Evolutionary conservation across 2,329 filamentous ascomycete genomes (phyloP), one percentile per base, ranked within the genome.

Genomic region (Fulvia fulva): DNA sequence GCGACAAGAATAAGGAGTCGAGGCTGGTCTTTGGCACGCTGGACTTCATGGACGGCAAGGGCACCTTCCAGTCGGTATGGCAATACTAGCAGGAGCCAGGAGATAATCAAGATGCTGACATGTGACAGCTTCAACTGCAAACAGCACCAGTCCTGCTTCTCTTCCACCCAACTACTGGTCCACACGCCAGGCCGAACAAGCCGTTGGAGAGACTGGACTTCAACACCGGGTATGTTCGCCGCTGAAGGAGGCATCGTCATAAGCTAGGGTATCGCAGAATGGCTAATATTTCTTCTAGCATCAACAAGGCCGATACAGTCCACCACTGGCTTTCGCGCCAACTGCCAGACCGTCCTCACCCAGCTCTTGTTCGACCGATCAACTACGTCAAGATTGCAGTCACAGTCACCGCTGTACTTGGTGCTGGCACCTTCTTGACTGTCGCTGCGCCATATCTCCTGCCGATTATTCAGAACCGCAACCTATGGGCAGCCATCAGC

Each of bases 401-500:
- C 8, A 80, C 83, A 22, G 81, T 85, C 41, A 89, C 88, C 5
- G 80, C 87, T n/a, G 59, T 89, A 1, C 79, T 96, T 14, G 91
- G 89, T 49, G 73, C 80, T 9, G 73, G 88, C 46, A 93, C 91
- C 1, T 81, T 87, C 53, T 68, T 87, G 56, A 85, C 84, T 28
- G 87, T 92, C 50, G 83, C 87, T 12, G 89, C 86, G 67, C 90
- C 90, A 5, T 95, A 92, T 68, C 70, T 97, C 12, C 72, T 93
- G 11, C 93, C 93, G 2, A 70, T 97, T 59, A 74, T 97, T 34
- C 90, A 91, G 74, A 97, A 88, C 79, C 88, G 93, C 67, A 97
- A 96, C 70, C 77, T 97, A 19, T 99, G 94, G 94, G 92, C 93
- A 23, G 90, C 89, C 22, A 76, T 95, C 69, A 96, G 89, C 75